Conservation (phyloP, 176 grass and related monocot genomes). For the Alloteropsis semialata region DNA sequence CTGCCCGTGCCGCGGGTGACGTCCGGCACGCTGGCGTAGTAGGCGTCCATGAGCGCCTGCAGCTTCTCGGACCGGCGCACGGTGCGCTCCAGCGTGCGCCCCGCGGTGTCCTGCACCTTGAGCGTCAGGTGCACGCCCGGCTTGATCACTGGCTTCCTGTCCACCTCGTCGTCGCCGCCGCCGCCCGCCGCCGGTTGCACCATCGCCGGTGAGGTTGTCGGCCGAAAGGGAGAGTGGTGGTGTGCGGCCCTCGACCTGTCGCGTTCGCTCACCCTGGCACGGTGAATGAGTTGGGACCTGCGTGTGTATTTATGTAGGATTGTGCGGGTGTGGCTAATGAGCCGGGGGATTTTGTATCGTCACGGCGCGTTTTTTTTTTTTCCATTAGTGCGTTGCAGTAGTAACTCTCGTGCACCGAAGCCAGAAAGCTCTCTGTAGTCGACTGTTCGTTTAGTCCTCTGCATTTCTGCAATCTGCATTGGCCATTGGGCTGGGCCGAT, state of each 20-base stretch:
- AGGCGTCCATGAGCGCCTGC: conserved; percentile 25
- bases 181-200: not conserved
- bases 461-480: not conserved
- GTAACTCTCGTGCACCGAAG: not conserved
- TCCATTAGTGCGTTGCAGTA: not conserved
- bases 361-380: not conserved
- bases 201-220: not conserved
- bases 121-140: conserved; percentile 34
- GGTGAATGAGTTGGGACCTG: not conserved
- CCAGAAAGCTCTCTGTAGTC: not conserved
- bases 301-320: not conserved
- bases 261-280: not conserved
- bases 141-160: conserved; percentile 33
- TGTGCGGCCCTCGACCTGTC: not conserved
- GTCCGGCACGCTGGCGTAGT: conserved; percentile 14
- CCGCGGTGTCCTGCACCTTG: conserved; percentile 21
- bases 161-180: not conserved
- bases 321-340: not conserved
- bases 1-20: not conserved
- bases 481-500: too few species aligned
- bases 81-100: not conserved
- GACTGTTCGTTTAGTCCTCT: not conserved
- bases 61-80: conserved; percentile 17
- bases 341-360: not conserved
- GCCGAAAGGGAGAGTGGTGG: not conserved